A percentile compares a stretch with the other conserved stretches of the same genome.
phyloP scores from a whole-genome alignment of 202 grass and related monocot genomes.

The Carex sylvatica region DNA sequence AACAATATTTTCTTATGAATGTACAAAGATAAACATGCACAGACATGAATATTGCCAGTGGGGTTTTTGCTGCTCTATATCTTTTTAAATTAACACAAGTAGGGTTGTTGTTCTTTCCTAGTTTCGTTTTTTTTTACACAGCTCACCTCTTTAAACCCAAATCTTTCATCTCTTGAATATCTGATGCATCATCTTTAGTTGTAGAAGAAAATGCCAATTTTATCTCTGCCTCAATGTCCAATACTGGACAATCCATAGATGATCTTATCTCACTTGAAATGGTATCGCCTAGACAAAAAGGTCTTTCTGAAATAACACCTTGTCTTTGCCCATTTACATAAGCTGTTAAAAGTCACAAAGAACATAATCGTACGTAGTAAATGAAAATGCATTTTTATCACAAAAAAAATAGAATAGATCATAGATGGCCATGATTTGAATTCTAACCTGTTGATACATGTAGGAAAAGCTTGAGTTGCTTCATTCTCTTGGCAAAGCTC shows the following conservation, averaged over 20 bases:
- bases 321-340: constrained; percentile 94
- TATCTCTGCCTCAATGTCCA: constrained; percentile 83
- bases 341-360: constrained; percentile 40
- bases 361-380: not conserved
- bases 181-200: constrained; percentile 32
- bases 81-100: not conserved
- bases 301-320: constrained; percentile 65
- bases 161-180: constrained; percentile 68
- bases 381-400: not conserved
- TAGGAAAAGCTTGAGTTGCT: constrained; percentile 70
- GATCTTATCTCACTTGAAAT: constrained; percentile 43
- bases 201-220: constrained; percentile 53
- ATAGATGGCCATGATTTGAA: not conserved
- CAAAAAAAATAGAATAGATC: not conserved
- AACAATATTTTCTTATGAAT: not conserved
- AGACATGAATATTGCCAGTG: not conserved
- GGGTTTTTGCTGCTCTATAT: not conserved
- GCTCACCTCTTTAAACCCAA: constrained; percentile 65
- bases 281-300: constrained; percentile 73
- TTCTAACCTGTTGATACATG: constrained; percentile 87
- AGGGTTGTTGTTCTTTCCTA: not conserved
- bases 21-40: not conserved
- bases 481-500: constrained; percentile 77
- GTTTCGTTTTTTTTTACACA: not conserved
- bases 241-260: constrained; percentile 18